A percentile compares a stretch with the other conserved stretches of the same genome.
phyloP scores from a whole-genome alignment of 2,329 filamentous ascomycete genomes.

The Fusarium xylarioides region DNA sequence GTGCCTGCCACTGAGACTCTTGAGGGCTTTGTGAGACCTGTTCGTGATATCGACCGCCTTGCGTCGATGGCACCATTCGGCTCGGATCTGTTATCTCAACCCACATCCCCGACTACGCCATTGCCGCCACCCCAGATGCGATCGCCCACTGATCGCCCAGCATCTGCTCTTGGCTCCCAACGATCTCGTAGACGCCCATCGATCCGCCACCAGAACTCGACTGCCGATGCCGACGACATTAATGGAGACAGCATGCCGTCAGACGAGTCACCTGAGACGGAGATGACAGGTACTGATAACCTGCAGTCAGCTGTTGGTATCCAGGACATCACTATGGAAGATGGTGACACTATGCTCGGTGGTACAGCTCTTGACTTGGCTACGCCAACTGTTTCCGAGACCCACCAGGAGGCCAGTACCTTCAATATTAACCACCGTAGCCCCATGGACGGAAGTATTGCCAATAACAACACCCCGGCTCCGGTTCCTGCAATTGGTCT shows the following conservation, averaged over 20 bases:
- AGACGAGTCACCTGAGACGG: constrained; percentile 79
- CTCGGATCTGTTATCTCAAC: constrained; percentile 82
- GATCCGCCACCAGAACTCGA: constrained; percentile 90
- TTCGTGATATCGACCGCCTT: constrained; percentile 83
- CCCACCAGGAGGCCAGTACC: constrained; percentile 81
- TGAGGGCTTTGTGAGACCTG: constrained; percentile 81
- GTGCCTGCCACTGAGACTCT: constrained; percentile 73
- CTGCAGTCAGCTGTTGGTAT: constrained; percentile 86
- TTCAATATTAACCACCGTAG: constrained; percentile 94
- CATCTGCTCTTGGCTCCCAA: constrained; percentile 60
- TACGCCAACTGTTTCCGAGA: constrained; percentile 81
- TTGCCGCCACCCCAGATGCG: constrained; percentile 70
- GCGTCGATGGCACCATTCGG: constrained; percentile 81
- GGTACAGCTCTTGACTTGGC: constrained; percentile 78
- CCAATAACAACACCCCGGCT: constrained; percentile 74
- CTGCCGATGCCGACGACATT: constrained; percentile 87
- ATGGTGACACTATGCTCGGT: constrained; percentile 81
- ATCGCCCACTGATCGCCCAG: constrained; percentile 64
- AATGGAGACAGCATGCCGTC: constrained; percentile 84
- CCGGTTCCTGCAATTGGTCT: constrained; percentile 74
- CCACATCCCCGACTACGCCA: constrained; percentile 89
- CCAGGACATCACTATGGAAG: constrained; percentile 82
- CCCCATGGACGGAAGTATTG: constrained; percentile 84
- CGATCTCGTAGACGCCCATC: constrained; percentile 78
- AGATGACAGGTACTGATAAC: constrained; percentile 81